Percentiles rank a stretch among this genome's conserved stretches.
phyloP scores from a whole-genome alignment of 2,329 filamentous ascomycete species.

The Didymella pomorum region DNA sequence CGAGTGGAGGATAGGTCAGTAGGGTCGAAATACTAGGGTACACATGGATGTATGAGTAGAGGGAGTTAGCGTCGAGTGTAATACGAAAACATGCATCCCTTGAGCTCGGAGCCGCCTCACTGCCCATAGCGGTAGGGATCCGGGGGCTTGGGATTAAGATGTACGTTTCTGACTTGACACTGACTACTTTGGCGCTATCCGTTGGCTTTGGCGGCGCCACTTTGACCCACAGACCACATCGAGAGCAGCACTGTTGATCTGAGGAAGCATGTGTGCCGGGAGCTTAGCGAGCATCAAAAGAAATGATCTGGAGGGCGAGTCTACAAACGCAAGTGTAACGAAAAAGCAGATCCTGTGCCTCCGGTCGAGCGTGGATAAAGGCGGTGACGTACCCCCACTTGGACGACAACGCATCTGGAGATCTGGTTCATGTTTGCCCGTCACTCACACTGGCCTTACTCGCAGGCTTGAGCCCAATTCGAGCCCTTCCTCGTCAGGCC shows the following conservation, averaged over 20 bases:
- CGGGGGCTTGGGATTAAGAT: constrained; percentile 45
- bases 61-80: constrained; percentile 45
- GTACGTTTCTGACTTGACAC: constrained; percentile 40
- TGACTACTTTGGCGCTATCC: constrained; percentile 32
- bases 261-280: constrained; percentile 40
- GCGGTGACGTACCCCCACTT: constrained; percentile 46
- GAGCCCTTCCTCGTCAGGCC: constrained; percentile 40
- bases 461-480: constrained; percentile 36
- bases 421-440: constrained; percentile 31
- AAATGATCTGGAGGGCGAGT: constrained; percentile 39
- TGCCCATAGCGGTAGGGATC: constrained; percentile 47
- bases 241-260: constrained; percentile 39
- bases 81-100: constrained; percentile 46
- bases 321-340: constrained; percentile 37
- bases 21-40: constrained; percentile 37
- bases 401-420: constrained; percentile 33
- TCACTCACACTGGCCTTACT: constrained; percentile 38
- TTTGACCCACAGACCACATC: constrained; percentile 46
- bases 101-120: constrained; percentile 40
- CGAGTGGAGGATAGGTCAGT: constrained; percentile 43
- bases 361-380: constrained; percentile 29
- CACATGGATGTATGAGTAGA: constrained; percentile 44
- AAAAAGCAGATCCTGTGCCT: constrained; percentile 36
- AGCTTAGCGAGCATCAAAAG: constrained; percentile 40
- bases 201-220: constrained; percentile 48